Evolutionary conservation across 805 yeast genomes (phyloP).

Genomic region (Sugiyamaella qingdaonensis): DNA sequence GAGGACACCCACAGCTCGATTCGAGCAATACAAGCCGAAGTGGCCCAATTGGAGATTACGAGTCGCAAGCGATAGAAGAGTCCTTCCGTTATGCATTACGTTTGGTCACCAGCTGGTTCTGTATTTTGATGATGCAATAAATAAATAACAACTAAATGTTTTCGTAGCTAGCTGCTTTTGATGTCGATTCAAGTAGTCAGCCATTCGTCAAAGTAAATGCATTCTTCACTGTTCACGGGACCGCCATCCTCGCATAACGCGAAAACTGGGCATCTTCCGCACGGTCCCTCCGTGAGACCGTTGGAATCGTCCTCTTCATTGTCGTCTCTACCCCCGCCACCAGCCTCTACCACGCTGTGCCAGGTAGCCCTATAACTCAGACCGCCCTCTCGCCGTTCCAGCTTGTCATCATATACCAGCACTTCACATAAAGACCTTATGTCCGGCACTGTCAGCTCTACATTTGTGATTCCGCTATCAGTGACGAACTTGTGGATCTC

Average conservation of each 20-base stretch:
- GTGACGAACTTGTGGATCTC: conserved; percentile 72
- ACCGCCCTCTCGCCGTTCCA: conserved; percentile 59
- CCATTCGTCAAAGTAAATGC: conserved; percentile 35
- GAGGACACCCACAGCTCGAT: conserved; percentile 67
- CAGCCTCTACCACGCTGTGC: conserved; percentile 73
- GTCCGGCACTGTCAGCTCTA: conserved; percentile 70
- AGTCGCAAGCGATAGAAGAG: background rate
- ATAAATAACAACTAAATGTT: background rate
- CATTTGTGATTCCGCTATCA: conserved; percentile 69
- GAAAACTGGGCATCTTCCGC: conserved; percentile 31
- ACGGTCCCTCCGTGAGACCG: conserved; percentile 31
- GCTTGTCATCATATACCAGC: conserved; percentile 75
- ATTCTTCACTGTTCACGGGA: conserved; percentile 31
- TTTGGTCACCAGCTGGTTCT: conserved; percentile 5
- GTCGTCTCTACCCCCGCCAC: conserved; percentile 33
- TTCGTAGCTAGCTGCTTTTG: background rate
- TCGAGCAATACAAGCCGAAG: conserved; percentile 34
- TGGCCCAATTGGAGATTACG: background rate
- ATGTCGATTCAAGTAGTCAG: conserved; percentile 5
- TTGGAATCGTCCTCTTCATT: conserved; percentile 18
- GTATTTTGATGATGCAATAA: conserved; percentile 1
- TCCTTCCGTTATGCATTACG: background rate
- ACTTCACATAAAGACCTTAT: conserved; percentile 84
- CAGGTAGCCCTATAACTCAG: conserved; percentile 76
- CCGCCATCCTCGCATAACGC: conserved; percentile 28